Percentiles rank a stretch among this genome's conserved stretches.
phyloP scores from a whole-genome alignment of 495 filamentous ascomycete species.

The Friedmanniomyces simplex region DNA sequence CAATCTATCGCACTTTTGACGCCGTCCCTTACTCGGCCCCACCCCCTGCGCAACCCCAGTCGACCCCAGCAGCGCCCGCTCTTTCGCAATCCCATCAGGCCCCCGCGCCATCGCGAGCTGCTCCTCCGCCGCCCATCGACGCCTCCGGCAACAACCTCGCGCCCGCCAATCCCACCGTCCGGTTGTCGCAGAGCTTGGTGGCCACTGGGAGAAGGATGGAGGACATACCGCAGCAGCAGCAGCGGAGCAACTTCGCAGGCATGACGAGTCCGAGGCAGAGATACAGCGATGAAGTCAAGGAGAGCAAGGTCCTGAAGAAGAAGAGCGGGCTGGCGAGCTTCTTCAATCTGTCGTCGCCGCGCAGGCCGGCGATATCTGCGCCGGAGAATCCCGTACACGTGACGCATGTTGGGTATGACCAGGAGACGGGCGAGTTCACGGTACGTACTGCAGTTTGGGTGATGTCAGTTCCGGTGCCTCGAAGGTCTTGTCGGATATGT shows the following conservation, averaged over 20 bases:
- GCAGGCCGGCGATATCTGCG: conserved; percentile 83
- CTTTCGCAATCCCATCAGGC: background rate
- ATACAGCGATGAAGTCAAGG: conserved; percentile 73
- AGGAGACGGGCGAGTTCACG: conserved; percentile 92
- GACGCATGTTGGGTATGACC: conserved; percentile 96
- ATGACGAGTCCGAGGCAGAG: conserved; percentile 53
- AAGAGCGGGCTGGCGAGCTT: conserved; percentile 93
- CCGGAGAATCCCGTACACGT: conserved; percentile 97
- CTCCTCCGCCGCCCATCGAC: background rate
- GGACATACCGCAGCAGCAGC: conserved; percentile 39
- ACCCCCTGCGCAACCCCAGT: conserved; percentile 1
- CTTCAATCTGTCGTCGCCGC: conserved; percentile 83
- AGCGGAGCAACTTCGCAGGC: conserved; percentile 34
- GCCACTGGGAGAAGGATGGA: conserved; percentile 41
- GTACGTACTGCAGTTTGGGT: conserved; percentile 41
- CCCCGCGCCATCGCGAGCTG: background rate
- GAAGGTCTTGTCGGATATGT: background rate
- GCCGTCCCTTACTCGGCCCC: conserved; percentile 19
- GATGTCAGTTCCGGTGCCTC: too few species aligned
- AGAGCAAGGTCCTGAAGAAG: conserved; percentile 55
- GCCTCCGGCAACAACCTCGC: background rate
- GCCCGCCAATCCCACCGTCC: conserved; percentile 12
- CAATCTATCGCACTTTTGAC: conserved; percentile 18
- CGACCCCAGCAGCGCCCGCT: background rate
- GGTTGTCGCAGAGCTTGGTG: conserved; percentile 16